These are phyloP conservation scores for Wickerhamiella spandovensis DNA, from an alignment of 805 yeast genomes.

Conservation along the genomic window DNA sequence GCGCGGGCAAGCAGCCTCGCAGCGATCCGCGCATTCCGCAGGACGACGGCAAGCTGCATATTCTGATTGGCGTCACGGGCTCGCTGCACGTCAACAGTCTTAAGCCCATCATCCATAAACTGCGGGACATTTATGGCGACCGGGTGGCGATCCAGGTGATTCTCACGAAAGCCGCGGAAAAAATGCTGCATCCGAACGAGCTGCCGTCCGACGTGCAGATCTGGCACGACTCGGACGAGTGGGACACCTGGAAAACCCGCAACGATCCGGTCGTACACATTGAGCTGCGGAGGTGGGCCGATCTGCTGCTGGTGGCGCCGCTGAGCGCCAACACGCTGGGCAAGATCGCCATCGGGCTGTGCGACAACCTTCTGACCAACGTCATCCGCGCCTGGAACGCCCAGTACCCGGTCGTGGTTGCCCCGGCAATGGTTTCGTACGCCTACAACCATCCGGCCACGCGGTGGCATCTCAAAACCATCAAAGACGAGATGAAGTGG, in stretches of 20 bases:
- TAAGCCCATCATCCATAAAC: conserved; percentile 62
- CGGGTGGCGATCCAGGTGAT: conserved; percentile 74
- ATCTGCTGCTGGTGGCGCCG: conserved; percentile 85
- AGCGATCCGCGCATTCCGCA: conserved; percentile 54
- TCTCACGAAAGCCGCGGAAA: conserved; percentile 74
- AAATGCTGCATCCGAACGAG: conserved; percentile 48
- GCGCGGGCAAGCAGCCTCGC: conserved; percentile 15
- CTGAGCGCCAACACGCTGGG: conserved; percentile 85
- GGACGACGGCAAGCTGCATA: conserved; percentile 81
- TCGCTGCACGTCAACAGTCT: conserved; percentile 74
- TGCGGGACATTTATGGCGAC: conserved; percentile 69
- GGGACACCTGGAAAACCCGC: conserved; percentile 75
- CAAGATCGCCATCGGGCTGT: conserved; percentile 78
- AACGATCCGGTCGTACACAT: conserved; percentile 90
- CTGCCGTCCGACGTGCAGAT: conserved; percentile 58
- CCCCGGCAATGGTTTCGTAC: conserved; percentile 92
- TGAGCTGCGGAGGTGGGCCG: conserved; percentile 95
- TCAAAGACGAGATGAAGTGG: conserved; percentile 89
- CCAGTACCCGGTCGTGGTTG: conserved; percentile 71
- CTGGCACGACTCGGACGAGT: conserved; percentile 92
- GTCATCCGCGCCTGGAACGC: conserved; percentile 95
- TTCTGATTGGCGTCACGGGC: conserved; percentile 79
- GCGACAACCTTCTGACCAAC: conserved; percentile 83
- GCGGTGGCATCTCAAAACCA: conserved; percentile 60
- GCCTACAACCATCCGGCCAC: conserved; percentile 85